These are phyloP conservation scores for Adansonia digitata DNA, from an alignment of 345 rosid genomes.

Conservation along the genomic window DNA sequence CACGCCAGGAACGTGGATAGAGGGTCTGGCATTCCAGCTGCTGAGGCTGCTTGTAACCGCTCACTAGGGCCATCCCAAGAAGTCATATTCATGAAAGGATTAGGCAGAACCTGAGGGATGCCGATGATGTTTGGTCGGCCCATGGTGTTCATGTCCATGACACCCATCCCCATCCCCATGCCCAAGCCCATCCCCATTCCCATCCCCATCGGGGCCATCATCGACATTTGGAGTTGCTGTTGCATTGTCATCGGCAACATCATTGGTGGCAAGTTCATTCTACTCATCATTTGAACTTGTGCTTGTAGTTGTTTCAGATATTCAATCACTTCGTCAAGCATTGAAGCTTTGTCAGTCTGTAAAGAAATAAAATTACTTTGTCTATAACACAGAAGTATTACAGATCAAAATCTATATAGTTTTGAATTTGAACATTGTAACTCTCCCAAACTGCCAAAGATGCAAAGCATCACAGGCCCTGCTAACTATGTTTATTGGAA, in stretches of 20 bases:
- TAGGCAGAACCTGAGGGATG: conserved; percentile 40
- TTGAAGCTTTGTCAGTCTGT: conserved; percentile 96
- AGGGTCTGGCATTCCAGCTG: conserved; percentile 44
- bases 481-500: too few species aligned
- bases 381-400: not conserved
- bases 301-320: conserved; percentile 90
- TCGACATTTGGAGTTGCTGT: conserved; percentile 83
- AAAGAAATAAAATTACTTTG: not conserved
- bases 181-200: conserved; percentile 51
- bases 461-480: not conserved
- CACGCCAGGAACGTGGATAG: conserved; percentile 63
- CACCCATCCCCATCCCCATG: conserved; percentile 56
- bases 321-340: conserved; percentile 95
- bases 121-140: conserved; percentile 38
- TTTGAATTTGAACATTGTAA: not conserved
- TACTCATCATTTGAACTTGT: conserved; percentile 74
- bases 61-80: conserved; percentile 54
- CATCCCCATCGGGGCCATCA: conserved; percentile 45
- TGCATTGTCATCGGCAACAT: conserved; percentile 79
- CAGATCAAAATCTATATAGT: not conserved
- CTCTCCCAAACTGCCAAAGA: not conserved
- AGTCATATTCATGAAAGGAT: conserved; percentile 55
- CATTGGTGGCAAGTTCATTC: conserved; percentile 70
- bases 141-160: conserved; percentile 65
- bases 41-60: conserved; percentile 39